phyloP scores from a whole-genome alignment of 2,329 filamentous ascomycete species.

The Ilyonectria sp. region DNA sequence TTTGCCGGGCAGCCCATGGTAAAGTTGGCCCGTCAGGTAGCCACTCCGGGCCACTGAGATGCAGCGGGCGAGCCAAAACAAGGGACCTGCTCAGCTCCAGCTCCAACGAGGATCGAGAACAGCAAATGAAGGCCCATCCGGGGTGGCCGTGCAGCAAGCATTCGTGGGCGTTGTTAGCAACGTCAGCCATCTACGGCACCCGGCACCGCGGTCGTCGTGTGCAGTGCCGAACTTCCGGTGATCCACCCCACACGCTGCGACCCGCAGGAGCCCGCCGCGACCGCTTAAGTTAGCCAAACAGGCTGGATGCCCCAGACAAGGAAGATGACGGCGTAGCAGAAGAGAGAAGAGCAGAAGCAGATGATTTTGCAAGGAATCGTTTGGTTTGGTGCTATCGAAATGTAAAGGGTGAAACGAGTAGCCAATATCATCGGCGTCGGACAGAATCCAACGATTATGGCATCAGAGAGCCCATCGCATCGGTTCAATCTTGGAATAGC shows the following conservation, averaged over 20 bases:
- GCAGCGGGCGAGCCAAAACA: conserved; percentile 7
- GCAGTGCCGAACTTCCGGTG: conserved; percentile 49
- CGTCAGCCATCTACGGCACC: conserved; percentile 45
- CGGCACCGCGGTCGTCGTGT: conserved; percentile 36
- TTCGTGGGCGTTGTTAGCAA: conserved; percentile 30
- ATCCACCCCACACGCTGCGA: conserved; percentile 37
- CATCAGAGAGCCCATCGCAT: conserved; percentile 73
- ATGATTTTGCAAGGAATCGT: conserved; percentile 9
- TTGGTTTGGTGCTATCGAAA: conserved; percentile 37
- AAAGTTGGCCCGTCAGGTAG: background rate
- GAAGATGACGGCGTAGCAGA: background rate
- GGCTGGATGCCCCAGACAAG: background rate
- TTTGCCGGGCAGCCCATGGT: conserved; percentile 27
- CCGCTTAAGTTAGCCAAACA: background rate
- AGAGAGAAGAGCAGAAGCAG: background rate
- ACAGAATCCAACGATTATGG: conserved; percentile 54
- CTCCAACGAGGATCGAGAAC: conserved; percentile 14
- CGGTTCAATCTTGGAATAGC: conserved; percentile 70
- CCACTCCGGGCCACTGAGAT: conserved; percentile 19
- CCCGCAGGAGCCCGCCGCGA: conserved; percentile 3
- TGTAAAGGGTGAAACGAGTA: conserved; percentile 78
- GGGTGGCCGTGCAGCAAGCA: conserved; percentile 29
- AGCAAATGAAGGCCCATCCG: conserved; percentile 40
- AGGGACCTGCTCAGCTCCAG: conserved; percentile 26
- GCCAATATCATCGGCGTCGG: conserved; percentile 63